These are phyloP conservation scores for Cercospora janseana DNA, from an alignment of 2,329 filamentous ascomycete genomes.

Conservation along the genomic window DNA sequence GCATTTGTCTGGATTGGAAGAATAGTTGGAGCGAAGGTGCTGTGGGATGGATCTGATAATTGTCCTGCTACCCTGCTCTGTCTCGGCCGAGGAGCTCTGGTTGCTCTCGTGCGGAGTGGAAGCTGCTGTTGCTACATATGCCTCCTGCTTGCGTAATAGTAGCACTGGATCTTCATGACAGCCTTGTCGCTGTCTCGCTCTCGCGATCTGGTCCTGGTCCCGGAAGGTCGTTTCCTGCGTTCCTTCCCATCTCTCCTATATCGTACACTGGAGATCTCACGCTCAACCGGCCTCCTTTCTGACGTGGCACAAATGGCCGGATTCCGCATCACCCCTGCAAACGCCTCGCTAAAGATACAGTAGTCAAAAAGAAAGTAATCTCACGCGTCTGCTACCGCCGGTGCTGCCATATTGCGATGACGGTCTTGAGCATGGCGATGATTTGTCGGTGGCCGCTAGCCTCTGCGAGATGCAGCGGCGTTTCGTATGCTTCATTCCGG, in stretches of 20 bases:
- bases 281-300: not conserved
- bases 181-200: no score
- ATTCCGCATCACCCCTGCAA: not conserved
- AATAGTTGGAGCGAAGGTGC: no score
- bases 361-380: not conserved
- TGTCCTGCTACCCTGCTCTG: no score
- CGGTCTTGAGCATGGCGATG: constrained; percentile 18
- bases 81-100: no score
- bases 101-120: no score
- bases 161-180: no score
- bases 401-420: constrained; percentile 15
- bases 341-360: constrained; percentile 17
- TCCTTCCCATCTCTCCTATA: not conserved
- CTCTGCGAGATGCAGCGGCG: constrained; percentile 30
- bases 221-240: no score
- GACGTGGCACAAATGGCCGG: not conserved
- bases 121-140: no score
- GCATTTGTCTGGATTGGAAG: no score
- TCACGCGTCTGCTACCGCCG: not conserved
- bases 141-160: no score
- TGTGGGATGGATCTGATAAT: no score
- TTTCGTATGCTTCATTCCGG: constrained; percentile 32
- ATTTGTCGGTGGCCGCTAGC: constrained; percentile 16
- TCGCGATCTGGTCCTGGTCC: no score
- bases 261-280: constrained; percentile 9